phyloP scores from a whole-genome alignment of 345 rosid genomes.

The Isatis tinctoria region DNA sequence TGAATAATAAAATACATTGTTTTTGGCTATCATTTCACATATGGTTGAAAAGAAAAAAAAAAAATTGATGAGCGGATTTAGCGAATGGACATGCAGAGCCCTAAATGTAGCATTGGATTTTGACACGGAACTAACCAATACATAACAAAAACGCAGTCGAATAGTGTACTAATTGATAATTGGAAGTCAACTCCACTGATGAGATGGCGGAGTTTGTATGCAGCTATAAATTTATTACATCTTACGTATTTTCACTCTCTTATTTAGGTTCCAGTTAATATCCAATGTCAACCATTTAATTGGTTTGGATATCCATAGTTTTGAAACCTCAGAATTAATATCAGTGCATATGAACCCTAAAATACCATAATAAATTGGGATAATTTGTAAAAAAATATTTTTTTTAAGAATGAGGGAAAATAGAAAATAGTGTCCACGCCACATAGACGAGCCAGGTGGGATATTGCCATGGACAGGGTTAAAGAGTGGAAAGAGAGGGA shows the following conservation, averaged over 20 bases:
- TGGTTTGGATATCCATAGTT: not conserved
- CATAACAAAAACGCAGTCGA: not conserved
- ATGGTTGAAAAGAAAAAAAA: not conserved
- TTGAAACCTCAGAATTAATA: not conserved
- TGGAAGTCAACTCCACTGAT: constrained; percentile 26
- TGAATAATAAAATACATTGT: not conserved
- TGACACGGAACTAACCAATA: constrained; percentile 15
- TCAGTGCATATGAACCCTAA: no score
- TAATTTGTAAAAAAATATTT: no score
- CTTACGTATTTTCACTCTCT: not conserved
- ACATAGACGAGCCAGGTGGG: constrained; percentile 14
- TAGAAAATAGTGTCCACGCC: not conserved
- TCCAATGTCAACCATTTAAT: not conserved
- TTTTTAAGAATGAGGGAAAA: not conserved
- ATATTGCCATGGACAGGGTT: not conserved
- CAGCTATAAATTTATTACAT: constrained; percentile 11
- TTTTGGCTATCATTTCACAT: not conserved
- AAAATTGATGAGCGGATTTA: not conserved
- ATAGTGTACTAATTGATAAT: not conserved
- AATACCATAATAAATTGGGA: not conserved
- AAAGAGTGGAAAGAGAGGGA: not conserved
- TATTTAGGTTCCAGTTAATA: not conserved
- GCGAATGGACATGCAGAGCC: not conserved
- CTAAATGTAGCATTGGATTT: not conserved
- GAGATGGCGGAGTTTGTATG: constrained; percentile 21